phyloP scores from a whole-genome alignment of 176 grass and related monocot genomes.

The Eleusine indica region DNA sequence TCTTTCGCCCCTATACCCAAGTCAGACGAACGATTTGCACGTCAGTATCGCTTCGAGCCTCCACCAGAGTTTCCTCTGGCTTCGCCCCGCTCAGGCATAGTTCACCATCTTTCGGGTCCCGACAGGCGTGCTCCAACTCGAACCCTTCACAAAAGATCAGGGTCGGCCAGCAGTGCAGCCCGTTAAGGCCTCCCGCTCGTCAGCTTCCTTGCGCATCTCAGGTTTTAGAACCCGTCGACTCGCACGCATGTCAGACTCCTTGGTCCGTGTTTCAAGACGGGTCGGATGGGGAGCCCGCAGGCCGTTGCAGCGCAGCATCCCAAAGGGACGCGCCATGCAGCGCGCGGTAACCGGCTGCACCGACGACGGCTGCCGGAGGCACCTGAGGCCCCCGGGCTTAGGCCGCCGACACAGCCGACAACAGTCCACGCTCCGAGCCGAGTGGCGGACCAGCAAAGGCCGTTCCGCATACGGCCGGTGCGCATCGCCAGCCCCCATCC shows the following conservation, averaged over 20 bases:
- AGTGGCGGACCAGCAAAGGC: too few relatives aligned
- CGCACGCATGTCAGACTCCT: slow-evolving; percentile 82
- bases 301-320: too few relatives aligned
- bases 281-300: slow-evolving; percentile 66
- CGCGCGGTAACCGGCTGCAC: too few relatives aligned
- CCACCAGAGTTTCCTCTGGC: slow-evolving; percentile 82
- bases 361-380: too few relatives aligned
- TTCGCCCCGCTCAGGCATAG: slow-evolving; percentile 73
- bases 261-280: slow-evolving; percentile 85
- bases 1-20: slow-evolving; percentile 76
- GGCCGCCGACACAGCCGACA: too few relatives aligned
- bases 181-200: slow-evolving; percentile 18
- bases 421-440: too few relatives aligned
- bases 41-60: slow-evolving; percentile 76
- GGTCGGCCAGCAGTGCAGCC: slow-evolving; percentile 58
- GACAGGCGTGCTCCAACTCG: slow-evolving; percentile 77
- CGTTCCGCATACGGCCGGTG: too few relatives aligned
- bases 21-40: slow-evolving; percentile 80
- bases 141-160: slow-evolving; percentile 75
- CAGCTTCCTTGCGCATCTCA: not conserved
- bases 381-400: too few relatives aligned
- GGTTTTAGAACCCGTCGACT: slow-evolving; percentile 47
- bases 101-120: slow-evolving; percentile 88
- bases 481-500: slow-evolving; percentile 49
- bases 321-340: too few relatives aligned